Percentiles rank a stretch among this genome's conserved stretches.
Evolutionary conservation across 2,329 filamentous ascomycete genomes (phyloP).

Genomic region (Ceratocystis cubensis): DNA sequence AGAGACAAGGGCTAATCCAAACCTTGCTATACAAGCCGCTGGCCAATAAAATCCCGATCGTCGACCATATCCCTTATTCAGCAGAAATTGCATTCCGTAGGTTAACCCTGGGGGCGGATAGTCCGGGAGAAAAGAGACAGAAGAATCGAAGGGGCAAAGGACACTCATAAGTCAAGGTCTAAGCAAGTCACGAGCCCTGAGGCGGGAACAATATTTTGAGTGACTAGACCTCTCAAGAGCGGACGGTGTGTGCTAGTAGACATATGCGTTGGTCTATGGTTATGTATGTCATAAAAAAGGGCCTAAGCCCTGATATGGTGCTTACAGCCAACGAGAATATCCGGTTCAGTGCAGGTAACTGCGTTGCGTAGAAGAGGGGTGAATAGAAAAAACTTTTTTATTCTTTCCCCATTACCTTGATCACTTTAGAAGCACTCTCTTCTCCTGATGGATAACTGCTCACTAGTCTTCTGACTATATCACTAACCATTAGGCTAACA

Average conservation of each 20-base stretch:
- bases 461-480: neutral
- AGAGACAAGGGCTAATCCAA: neutral
- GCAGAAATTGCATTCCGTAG: neutral
- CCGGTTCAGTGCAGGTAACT: neutral
- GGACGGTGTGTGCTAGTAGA: neutral
- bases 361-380: neutral
- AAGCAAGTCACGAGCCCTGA: neutral
- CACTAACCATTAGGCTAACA: neutral
- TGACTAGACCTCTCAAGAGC: neutral
- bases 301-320: neutral
- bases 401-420: neutral
- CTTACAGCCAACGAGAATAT: neutral
- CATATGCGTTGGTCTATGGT: neutral
- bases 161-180: neutral
- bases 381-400: neutral
- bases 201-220: neutral
- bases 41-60: neutral
- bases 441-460: neutral
- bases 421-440: neutral
- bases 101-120: neutral
- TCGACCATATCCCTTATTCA: neutral
- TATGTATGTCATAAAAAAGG: neutral
- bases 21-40: neutral
- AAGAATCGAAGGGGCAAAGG: neutral
- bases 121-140: neutral